These are phyloP conservation scores for Mesembryanthemum crystallinum DNA, from an alignment of 148 eudicot genomes.

Conservation along the genomic window DNA sequence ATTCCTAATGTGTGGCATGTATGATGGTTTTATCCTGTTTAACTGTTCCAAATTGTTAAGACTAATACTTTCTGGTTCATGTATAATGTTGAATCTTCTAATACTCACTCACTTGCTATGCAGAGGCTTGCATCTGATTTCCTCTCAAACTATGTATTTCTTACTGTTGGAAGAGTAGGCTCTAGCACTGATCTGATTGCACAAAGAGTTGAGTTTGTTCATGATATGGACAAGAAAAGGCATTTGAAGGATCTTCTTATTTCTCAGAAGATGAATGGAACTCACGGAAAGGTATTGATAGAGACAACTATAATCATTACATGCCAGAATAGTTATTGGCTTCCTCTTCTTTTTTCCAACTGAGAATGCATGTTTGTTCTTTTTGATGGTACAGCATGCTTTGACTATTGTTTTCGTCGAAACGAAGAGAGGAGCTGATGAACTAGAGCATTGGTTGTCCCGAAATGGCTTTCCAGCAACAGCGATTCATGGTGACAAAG, in stretches of 20 bases:
- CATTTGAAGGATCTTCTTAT: constrained; percentile 50
- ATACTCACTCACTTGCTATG: constrained; percentile 16
- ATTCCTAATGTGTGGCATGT: constrained; percentile 1
- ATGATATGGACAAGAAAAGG: constrained; percentile 58
- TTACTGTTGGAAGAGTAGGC: constrained; percentile 86
- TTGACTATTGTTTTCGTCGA: constrained; percentile 79
- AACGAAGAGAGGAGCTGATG: constrained; percentile 84
- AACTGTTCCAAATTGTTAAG: background rate
- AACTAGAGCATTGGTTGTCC: constrained; percentile 51
- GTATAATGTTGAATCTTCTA: background rate
- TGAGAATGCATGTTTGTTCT: background rate
- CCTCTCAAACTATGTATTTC: constrained; percentile 66
- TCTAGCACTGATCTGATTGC: constrained; percentile 79
- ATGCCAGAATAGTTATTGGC: no score
- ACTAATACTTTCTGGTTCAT: background rate
- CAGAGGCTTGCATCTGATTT: constrained; percentile 83
- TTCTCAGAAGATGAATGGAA: constrained; percentile 41
- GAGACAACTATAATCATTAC: background rate
- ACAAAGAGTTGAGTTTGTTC: constrained; percentile 64
- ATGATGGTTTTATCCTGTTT: background rate
- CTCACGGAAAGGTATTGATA: constrained; percentile 49
- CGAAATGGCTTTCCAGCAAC: constrained; percentile 66
- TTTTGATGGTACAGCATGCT: constrained; percentile 45
- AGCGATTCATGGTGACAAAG: constrained; percentile 87
- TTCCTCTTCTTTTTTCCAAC: background rate